phyloP scores from a whole-genome alignment of 78 protist genomes.

The Blattamonas nauphoetae region DNA sequence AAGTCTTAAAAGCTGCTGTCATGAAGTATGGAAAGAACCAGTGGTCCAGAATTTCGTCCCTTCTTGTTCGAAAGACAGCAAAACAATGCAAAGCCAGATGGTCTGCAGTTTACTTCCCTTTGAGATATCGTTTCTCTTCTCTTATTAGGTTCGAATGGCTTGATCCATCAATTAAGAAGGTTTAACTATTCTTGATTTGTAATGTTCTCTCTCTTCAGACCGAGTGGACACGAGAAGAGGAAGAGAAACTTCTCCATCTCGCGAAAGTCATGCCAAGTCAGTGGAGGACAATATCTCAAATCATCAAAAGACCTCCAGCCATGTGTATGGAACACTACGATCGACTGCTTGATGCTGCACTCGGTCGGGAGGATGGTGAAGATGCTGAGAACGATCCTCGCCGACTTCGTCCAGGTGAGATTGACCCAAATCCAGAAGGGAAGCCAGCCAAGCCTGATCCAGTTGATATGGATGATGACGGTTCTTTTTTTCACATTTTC shows the following conservation, averaged over 20 bases:
- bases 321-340: conserved; percentile 96
- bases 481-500: not conserved
- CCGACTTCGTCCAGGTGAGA: conserved; percentile 79
- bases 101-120: conserved; percentile 32
- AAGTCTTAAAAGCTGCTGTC: conserved; percentile 97
- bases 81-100: conserved; percentile 97
- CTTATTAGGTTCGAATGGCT: not conserved
- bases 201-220: conserved; percentile 30
- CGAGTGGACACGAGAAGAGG: conserved; percentile 98
- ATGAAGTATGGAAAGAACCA: conserved; percentile 93
- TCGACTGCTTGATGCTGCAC: conserved; percentile 59
- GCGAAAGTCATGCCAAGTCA: conserved; percentile 82
- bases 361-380: conserved; percentile 12
- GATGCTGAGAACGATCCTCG: conserved; percentile 74
- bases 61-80: conserved; percentile 87
- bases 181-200: not conserved
- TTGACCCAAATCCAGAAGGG: conserved; percentile 89
- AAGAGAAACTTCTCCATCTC: conserved; percentile 91
- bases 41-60: conserved; percentile 67
- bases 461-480: conserved; percentile 95
- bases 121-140: not conserved
- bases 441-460: conserved; percentile 98
- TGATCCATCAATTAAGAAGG: conserved; percentile 2
- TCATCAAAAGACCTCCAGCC: conserved; percentile 92
- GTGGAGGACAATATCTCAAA: conserved; percentile 97